A percentile compares a stretch with the other conserved stretches of the same genome.
phyloP scores from a whole-genome alignment of 495 filamentous ascomycete species.

The Penicillium parvum region DNA sequence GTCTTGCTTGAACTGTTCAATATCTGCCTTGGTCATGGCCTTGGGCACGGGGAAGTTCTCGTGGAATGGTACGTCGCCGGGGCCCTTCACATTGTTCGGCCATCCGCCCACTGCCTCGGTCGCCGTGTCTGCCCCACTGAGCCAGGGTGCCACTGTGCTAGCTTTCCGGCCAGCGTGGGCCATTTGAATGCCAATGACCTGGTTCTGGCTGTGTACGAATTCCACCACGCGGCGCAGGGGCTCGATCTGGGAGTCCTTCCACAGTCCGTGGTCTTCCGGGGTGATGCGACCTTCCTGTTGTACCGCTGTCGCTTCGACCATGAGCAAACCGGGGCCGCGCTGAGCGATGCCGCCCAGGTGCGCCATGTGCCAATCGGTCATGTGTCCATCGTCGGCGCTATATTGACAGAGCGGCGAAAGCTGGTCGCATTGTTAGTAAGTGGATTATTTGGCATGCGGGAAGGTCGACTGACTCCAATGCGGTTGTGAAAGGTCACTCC shows the following conservation, averaged over 20 bases:
- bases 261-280: conserved; percentile 63
- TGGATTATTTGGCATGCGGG: neutral
- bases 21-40: conserved; percentile 52
- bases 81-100: conserved; percentile 54
- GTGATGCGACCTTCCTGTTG: conserved; percentile 64
- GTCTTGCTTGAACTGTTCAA: conserved; percentile 51
- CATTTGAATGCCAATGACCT: conserved; percentile 63
- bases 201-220: conserved; percentile 62
- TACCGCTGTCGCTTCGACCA: conserved; percentile 67
- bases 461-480: conserved; percentile 11
- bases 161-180: conserved; percentile 74
- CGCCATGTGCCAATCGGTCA: conserved; percentile 56
- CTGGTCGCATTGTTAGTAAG: conserved; percentile 1
- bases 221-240: conserved; percentile 54
- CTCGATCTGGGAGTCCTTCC: conserved; percentile 64
- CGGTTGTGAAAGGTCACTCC: conserved; percentile 51
- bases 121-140: conserved; percentile 42
- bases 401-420: conserved; percentile 61
- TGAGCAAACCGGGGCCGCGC: conserved; percentile 57
- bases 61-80: conserved; percentile 49
- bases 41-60: conserved; percentile 46
- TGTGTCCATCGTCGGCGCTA: conserved; percentile 55
- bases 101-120: conserved; percentile 55
- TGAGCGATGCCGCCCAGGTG: conserved; percentile 51
- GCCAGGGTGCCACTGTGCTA: conserved; percentile 63